Base-by-base conservation (phyloP, 768 basidiomycete genomes). In the Gymnopilus junonius region DNA sequence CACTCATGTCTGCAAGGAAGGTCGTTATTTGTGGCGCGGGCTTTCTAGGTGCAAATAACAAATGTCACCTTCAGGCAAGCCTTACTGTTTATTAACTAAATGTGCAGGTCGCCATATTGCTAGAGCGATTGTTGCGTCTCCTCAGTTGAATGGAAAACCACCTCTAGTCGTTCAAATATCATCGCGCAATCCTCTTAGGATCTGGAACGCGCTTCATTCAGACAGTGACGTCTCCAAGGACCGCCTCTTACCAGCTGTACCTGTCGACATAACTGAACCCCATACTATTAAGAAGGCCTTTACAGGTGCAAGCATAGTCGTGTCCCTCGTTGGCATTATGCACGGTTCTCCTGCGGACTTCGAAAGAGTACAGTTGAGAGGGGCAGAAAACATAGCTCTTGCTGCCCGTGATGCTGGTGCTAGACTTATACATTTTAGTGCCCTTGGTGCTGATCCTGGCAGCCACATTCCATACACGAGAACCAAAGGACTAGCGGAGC, bases 271-370 rank as follows among this genome's bases (percentile, higher is more conserved):
- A 51, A 89, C 88, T 15, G 77, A 83, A 40, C 75, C 79, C 14
- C 68, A 73, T 4, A 83, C 85, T 0, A 74, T 91, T 8, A 46
- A 55, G 8, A 65, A 74, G 3, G 87, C 85, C 3, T 83, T 93
- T 62, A 69, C 82, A 59, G 83, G 76, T 62, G 88, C 92, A 2
- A 71, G 77, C 35, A 80, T 84, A 1, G 81, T 92, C 1, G 77
- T 92, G 1, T 92, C 89, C 17, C 80, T 93, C 34, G 90, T 92
- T 29, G 91, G 91, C 1, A 74, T 92, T 23, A 77, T 94, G 69
- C 78, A 83, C 54, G 90, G 90, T 3, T 78, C 83, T 4, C 77
- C 79, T 0, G 73, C 79, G 32, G 76, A 85, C 51, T 91, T 91
- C 67, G 82, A 89, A 55, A 76, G 76, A 10, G 80, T 90, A 15